Percentiles rank a stretch among this genome's conserved stretches.
Evolutionary conservation across 257 asterid species (phyloP).

Genomic region (Parsonsia alboflavescens): DNA sequence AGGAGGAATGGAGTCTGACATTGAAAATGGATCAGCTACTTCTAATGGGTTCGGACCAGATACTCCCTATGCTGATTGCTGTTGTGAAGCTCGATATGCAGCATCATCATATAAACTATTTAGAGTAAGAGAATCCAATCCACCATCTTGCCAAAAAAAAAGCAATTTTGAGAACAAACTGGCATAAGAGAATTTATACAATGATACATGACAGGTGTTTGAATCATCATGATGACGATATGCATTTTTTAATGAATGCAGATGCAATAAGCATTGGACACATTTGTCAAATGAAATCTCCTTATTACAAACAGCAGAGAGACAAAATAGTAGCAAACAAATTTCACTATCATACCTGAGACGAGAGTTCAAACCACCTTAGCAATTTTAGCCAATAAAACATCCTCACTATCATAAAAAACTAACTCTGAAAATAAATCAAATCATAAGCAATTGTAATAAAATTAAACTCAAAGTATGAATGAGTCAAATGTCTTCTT

Average conservation of each 20-base stretch:
- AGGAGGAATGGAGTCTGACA: slow-evolving; percentile 39
- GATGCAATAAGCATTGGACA: neutral
- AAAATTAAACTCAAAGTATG: no score
- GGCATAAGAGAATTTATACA: neutral
- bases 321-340: no score
- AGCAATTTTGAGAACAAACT: neutral
- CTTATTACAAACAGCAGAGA: neutral
- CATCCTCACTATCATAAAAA: no score
- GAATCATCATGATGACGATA: neutral
- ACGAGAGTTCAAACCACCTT: no score
- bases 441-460: no score
- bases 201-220: neutral
- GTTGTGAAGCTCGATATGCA: slow-evolving; percentile 87
- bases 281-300: neutral
- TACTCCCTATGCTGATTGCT: slow-evolving; percentile 72
- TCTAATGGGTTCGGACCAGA: slow-evolving; percentile 95
- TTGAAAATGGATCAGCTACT: slow-evolving; percentile 64
- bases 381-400: no score
- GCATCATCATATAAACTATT: slow-evolving; percentile 80
- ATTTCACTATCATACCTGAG: no score
- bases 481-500: no score
- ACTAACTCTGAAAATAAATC: no score
- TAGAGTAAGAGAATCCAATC: slow-evolving; percentile 84
- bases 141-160: slow-evolving; percentile 69
- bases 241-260: neutral